Base-by-base conservation (phyloP, 2,329 filamentous ascomycete species). In the Diaporthe capsici region DNA sequence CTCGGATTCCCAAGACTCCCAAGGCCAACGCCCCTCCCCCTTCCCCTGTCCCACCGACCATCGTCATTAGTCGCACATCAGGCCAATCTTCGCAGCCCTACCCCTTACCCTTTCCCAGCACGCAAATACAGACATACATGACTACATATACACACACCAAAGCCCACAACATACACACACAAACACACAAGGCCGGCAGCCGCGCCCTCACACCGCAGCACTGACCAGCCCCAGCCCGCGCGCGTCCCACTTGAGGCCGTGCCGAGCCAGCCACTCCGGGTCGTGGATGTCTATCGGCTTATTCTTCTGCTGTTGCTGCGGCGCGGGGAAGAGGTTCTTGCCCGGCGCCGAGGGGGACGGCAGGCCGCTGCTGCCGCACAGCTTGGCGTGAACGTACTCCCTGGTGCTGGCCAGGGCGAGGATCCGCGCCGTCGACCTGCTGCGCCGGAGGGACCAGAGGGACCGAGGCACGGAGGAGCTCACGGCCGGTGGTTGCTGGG, bases 171-270 rank as follows among this genome's bases (percentile, higher is more conserved):
- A 51, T 8, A 37, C 47, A 37, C 61, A 49, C 13, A 39, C 20
- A 60, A 22, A 13, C 37, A 13, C 37, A 13, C 7, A 53, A 39
- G 22, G 34, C 34, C 49, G 13, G 49, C 20, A 39, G 22, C 65
- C n/a, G 12, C 12, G 9, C 49, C 22, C 55, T 70, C 31, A 76
- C 25, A 70, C 49, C 20, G 63, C 65, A n/a, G 72, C 42, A 34
- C 57, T 74, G 34, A 71, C 49, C 60, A 74, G 13, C 28, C 75
- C 72, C 39, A 74, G 20, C 20, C 65, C 72, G 12, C 51, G 72
- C 13, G 49, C 65, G 58, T 74, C 67, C 75, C 75, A 76, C 39
- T 72, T 71, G 42, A 76, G 42, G 13, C 75, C 75, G 49, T 76
- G 72, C 28, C 57, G 74, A 31, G 49, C 72, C 65, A 76, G 51